Evolutionary conservation across 2,329 filamentous ascomycete genomes (phyloP), one percentile per base, ranked within the genome.

Genomic region (Neonectria punicea): DNA sequence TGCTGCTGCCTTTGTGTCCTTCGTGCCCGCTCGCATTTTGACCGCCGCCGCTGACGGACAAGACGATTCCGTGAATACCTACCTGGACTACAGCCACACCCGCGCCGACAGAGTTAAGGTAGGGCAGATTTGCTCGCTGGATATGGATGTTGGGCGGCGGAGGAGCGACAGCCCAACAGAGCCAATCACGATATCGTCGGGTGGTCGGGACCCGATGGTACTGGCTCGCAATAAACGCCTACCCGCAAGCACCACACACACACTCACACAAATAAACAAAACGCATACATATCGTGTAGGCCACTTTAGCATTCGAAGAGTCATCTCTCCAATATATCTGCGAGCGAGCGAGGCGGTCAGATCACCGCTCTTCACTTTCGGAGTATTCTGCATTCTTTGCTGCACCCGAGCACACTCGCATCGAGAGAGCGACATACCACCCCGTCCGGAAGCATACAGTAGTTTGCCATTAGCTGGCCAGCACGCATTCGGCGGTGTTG

Each of bases 321-420:
- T 50, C 47, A 50, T 50, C 32, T 32, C 32, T 39, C n/a, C n/a
- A 16, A n/a, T 16, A 32, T 16, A 32, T 41, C 18, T 14, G 39
- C 28, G 18, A 54, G 18, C 47, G 46, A 65, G 58, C 47, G 46
- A 65, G 58, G 63, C 63, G 63, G 63, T 65, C 63, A 58, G 58
- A 61, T 53, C 53, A 57, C 58, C 63, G 32, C 44, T 51, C 50
- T 36, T 49, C 34, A n/a, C 14, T 11, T 30, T 46, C 22, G 46
- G 46, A 28, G 60, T 25, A 47, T 43, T 46, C 13, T 57, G 22
- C 41, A 49, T 49, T 18, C 32, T 14, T 53, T 9, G 16, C 43
- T 28, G 36, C 49, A n/a, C 32, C 11, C 50, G 34, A 25, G 55
- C 28, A n/a, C 28, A n/a, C 28, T 22, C 28, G 47, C 47, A 50